phyloP scores from a whole-genome alignment of 352 stramenopile species.

The Hyaloperonospora brassicae region DNA sequence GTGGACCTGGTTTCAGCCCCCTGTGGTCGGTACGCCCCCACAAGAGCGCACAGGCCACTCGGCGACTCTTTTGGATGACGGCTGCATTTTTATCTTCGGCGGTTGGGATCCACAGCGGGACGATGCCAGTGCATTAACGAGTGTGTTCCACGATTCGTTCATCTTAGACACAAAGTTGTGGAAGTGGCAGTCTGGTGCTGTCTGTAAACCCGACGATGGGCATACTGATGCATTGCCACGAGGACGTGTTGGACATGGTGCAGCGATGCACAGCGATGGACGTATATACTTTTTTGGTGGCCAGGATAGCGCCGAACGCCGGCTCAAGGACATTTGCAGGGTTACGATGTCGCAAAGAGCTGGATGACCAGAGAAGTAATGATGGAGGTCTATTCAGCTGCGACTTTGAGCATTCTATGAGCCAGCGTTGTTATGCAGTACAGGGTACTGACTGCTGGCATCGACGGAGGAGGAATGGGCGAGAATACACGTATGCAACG shows the following conservation, averaged over 20 bases:
- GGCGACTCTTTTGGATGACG: slow-evolving; percentile 78
- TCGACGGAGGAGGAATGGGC: background rate
- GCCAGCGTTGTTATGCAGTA: background rate
- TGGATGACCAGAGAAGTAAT: slow-evolving; percentile 5
- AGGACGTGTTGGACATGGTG: slow-evolving; percentile 80
- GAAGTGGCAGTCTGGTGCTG: slow-evolving; percentile 76
- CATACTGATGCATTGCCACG: slow-evolving; percentile 12
- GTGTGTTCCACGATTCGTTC: slow-evolving; percentile 86
- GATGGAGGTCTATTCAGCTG: background rate
- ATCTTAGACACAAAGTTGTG: slow-evolving; percentile 87
- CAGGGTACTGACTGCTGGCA: too few species aligned
- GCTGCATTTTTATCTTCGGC: slow-evolving; percentile 87
- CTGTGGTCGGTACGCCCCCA: slow-evolving; percentile 60
- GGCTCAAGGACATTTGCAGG: slow-evolving; percentile 74
- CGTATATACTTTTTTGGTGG: slow-evolving; percentile 85
- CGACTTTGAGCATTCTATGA: slow-evolving; percentile 11
- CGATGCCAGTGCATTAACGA: slow-evolving; percentile 32
- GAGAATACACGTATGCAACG: slow-evolving; percentile 9
- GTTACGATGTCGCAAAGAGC: slow-evolving; percentile 29
- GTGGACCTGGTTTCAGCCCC: slow-evolving; percentile 87
- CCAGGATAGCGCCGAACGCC: slow-evolving; percentile 67
- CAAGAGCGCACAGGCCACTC: slow-evolving; percentile 84
- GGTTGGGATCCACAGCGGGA: slow-evolving; percentile 89
- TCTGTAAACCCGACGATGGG: slow-evolving; percentile 19
- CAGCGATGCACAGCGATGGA: slow-evolving; percentile 57